These are phyloP conservation scores for Emmonsia crescens DNA, from an alignment of 2,329 filamentous ascomycete genomes.

Conservation along the genomic window DNA sequence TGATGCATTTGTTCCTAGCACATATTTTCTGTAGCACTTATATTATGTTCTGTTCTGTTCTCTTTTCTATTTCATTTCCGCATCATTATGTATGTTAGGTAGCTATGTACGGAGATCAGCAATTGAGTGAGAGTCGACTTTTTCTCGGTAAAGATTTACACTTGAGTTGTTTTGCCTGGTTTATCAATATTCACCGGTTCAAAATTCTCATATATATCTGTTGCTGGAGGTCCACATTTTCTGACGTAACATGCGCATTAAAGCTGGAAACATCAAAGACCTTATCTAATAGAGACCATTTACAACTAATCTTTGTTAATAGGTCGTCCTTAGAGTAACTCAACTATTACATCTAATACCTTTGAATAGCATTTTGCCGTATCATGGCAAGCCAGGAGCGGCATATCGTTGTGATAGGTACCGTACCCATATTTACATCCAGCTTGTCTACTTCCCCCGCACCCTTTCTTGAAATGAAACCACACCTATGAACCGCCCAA, in stretches of 20 bases:
- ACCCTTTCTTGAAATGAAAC: not conserved
- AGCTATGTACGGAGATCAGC: not conserved
- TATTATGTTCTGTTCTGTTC: not conserved
- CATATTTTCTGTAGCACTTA: not conserved
- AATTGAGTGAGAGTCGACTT: not conserved
- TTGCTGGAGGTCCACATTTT: not conserved
- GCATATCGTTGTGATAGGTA: constrained; percentile 34
- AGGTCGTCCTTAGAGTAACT: not conserved
- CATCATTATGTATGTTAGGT: not conserved
- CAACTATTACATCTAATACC: not conserved
- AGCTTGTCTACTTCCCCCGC: not conserved
- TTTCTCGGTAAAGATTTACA: not conserved
- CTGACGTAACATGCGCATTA: not conserved
- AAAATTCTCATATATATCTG: no score
- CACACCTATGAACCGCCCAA: not conserved
- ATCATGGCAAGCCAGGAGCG: constrained; percentile 20
- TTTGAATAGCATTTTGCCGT: not conserved
- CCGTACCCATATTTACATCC: constrained; percentile 5
- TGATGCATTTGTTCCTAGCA: not conserved
- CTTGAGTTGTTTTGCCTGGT: not conserved
- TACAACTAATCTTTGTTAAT: not conserved
- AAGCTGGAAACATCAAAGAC: not conserved
- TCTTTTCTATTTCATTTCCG: not conserved
- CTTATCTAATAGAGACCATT: not conserved
- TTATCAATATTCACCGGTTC: not conserved